Percentiles rank a stretch among this genome's conserved stretches.
Conservation (phyloP, 2,329 filamentous ascomycete genomes). For the Arthrobotrys iridis region DNA sequence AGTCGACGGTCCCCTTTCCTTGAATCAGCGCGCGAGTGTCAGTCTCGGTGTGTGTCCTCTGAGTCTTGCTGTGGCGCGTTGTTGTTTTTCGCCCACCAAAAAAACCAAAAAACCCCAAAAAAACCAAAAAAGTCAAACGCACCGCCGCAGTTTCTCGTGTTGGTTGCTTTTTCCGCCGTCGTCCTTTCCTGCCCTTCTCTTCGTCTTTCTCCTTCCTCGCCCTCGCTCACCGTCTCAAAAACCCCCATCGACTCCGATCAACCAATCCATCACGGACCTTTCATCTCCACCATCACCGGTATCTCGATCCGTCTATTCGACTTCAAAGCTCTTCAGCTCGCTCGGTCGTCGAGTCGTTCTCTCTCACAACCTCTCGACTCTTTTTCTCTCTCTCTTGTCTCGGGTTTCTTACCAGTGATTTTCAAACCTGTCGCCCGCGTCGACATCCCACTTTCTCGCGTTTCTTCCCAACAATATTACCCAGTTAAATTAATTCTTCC, state of each 20-base stretch:
- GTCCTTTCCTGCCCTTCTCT: neutral
- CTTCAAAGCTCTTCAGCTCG: neutral
- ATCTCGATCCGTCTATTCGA: neutral
- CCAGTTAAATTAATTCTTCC: neutral
- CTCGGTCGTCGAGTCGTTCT: neutral
- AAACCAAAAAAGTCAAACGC: too few species aligned
- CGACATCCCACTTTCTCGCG: conserved; percentile 52
- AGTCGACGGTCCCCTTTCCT: neutral
- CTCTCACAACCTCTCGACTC: neutral
- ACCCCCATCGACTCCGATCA: conserved; percentile 8
- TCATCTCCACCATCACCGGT: neutral
- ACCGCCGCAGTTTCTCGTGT: conserved; percentile 26
- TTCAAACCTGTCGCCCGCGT: conserved; percentile 27
- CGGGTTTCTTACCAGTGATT: conserved; percentile 3
- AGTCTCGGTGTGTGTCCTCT: conserved; percentile 1
- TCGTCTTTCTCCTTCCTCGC: neutral
- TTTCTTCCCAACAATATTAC: conserved; percentile 5
- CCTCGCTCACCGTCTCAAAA: conserved; percentile 11
- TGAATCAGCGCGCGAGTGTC: too few species aligned
- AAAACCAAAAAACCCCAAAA: too few species aligned
- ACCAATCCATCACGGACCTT: neutral
- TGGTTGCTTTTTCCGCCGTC: neutral
- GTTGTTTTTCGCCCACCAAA: too few species aligned
- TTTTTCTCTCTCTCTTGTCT: neutral
- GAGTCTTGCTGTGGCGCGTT: conserved; percentile 40